Conservation (phyloP, 2,329 filamentous ascomycete genomes). For the Paracamarosporium sp. region DNA sequence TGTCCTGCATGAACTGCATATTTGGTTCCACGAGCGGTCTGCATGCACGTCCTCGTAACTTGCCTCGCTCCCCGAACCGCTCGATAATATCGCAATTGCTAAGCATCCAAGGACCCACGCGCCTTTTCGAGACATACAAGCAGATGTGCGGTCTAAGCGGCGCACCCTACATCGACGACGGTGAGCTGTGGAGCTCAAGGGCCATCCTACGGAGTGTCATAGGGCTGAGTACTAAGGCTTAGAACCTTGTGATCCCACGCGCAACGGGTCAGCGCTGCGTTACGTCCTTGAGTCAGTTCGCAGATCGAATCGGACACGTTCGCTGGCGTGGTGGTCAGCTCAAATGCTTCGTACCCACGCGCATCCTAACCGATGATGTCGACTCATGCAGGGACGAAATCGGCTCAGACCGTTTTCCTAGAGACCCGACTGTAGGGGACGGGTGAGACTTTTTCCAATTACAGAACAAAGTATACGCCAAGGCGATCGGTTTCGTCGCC, state of each 20-base stretch:
- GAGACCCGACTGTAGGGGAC: conserved; percentile 14
- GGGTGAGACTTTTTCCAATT: conserved; percentile 23
- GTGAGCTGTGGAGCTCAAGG: conserved; percentile 29
- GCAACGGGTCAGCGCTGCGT: conserved; percentile 9
- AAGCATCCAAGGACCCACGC: conserved; percentile 1
- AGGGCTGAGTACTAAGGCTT: conserved; percentile 33
- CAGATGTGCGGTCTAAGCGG: conserved; percentile 17
- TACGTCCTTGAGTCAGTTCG: conserved; percentile 9
- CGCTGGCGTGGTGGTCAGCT: conserved; percentile 20
- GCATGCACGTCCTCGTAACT: background rate
- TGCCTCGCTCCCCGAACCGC: background rate
- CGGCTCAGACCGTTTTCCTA: background rate
- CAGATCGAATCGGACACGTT: conserved; percentile 23
- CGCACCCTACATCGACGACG: conserved; percentile 21
- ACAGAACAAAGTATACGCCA: conserved; percentile 5
- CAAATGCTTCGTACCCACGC: too few species aligned
- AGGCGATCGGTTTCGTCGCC: background rate
- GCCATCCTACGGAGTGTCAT: conserved; percentile 17
- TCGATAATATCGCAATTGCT: background rate
- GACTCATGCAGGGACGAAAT: conserved; percentile 16
- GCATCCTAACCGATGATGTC: background rate
- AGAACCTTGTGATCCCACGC: conserved; percentile 12
- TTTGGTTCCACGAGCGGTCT: conserved; percentile 5
- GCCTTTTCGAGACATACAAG: conserved; percentile 9
- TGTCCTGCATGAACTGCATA: conserved; percentile 2